Percentiles rank a stretch among this genome's conserved stretches.
Conservation (phyloP, 2,329 filamentous ascomycete species). For the Trichophyton equinum region DNA sequence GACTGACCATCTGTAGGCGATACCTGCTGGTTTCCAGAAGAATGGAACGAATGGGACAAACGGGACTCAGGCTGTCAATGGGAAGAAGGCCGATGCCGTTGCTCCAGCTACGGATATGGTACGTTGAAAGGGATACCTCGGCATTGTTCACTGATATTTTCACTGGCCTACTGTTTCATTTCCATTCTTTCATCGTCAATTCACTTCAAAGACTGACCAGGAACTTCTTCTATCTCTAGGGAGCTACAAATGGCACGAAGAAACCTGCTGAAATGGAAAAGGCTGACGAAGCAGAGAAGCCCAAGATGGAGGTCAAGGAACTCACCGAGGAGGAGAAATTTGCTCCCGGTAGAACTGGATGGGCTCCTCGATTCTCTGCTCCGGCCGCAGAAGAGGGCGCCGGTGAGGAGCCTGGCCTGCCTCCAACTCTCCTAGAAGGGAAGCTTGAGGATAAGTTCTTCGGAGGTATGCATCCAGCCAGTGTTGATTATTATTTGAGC, state of each 20-base stretch:
- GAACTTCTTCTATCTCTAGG: background rate
- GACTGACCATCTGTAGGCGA: conserved; percentile 5
- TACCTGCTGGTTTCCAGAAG: conserved; percentile 33
- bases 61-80: background rate
- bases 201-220: background rate
- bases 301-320: conserved; percentile 36
- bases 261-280: background rate
- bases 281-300: background rate
- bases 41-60: background rate
- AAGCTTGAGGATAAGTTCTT: conserved; percentile 81
- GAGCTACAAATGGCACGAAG: background rate
- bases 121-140: conserved; percentile 16
- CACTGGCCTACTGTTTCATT: too few relatives aligned
- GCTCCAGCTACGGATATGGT: conserved; percentile 62
- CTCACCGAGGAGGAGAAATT: conserved; percentile 45
- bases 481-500: background rate
- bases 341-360: conserved; percentile 56
- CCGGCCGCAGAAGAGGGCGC: conserved; percentile 41
- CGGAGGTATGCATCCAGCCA: conserved; percentile 48
- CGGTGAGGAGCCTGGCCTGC: conserved; percentile 63
- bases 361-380: conserved; percentile 71
- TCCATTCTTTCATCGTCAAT: background rate
- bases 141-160: background rate
- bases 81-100: conserved; percentile 28
- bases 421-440: conserved; percentile 75